A percentile compares a stretch with the other conserved stretches of the same genome.
Evolutionary conservation across 306 rosid genomes (phyloP).

Genomic region (Mucuna pruriens): DNA sequence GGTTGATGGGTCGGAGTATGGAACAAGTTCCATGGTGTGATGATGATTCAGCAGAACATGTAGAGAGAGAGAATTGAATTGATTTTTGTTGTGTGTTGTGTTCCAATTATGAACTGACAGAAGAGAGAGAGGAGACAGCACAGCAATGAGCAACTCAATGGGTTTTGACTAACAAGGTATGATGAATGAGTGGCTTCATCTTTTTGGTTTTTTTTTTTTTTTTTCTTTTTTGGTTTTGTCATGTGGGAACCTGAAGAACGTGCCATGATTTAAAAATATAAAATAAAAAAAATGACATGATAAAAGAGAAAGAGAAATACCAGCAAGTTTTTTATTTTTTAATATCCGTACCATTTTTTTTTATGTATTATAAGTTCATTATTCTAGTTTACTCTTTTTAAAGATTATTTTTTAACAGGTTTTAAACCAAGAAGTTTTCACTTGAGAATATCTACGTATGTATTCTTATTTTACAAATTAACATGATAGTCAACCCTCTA

Average conservation of each 20-base stretch:
- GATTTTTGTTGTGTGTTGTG: background rate
- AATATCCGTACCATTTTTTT: too few species aligned
- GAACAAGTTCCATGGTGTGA: constrained; percentile 70
- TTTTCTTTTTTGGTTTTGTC: background rate
- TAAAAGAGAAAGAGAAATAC: too few species aligned
- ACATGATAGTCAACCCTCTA: too few species aligned
- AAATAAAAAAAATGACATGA: too few species aligned
- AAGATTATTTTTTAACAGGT: too few species aligned
- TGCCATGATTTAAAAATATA: background rate
- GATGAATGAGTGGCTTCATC: constrained; percentile 22
- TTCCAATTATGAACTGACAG: constrained; percentile 28
- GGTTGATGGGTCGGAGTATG: constrained; percentile 61
- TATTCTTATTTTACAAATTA: too few species aligned
- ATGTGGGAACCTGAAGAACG: background rate
- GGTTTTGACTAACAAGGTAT: constrained; percentile 11
- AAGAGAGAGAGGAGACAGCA: constrained; percentile 1
- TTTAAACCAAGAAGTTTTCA: too few species aligned
- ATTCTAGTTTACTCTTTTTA: too few species aligned
- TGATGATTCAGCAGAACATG: constrained; percentile 29
- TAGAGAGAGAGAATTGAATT: background rate
- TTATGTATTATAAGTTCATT: too few species aligned
- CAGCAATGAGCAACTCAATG: background rate
- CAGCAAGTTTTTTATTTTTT: too few species aligned
- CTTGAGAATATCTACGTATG: too few species aligned
- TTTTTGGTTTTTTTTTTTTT: background rate